These are phyloP conservation scores for Pythium rishiriense DNA, from an alignment of 352 stramenopile genomes.

Conservation along the genomic window DNA sequence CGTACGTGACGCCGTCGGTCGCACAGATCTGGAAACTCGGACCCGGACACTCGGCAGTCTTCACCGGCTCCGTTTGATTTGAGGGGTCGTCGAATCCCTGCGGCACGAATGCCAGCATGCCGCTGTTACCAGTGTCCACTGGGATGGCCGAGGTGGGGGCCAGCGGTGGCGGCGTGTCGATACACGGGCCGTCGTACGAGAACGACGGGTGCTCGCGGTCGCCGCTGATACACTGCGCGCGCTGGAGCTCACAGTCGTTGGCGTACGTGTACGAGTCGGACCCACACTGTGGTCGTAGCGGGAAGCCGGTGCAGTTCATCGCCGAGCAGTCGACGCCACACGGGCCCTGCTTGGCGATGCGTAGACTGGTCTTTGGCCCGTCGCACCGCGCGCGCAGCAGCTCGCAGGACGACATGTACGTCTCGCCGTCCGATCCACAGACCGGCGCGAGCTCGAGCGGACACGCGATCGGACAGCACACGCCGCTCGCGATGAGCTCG, in stretches of 20 bases:
- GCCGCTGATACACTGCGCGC: not conserved
- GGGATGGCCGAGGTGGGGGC: too few species aligned
- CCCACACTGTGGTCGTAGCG: constrained; percentile 16
- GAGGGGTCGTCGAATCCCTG: not conserved
- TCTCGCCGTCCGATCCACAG: constrained; percentile 6
- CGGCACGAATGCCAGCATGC: not conserved
- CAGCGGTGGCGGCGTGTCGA: not conserved
- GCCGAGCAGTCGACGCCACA: not conserved
- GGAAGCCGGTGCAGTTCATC: not conserved
- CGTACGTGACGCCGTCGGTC: constrained; percentile 8
- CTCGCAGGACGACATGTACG: not conserved
- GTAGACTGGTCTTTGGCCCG: not conserved
- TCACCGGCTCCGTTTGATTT: not conserved
- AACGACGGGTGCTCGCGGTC: not conserved
- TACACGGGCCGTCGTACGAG: not conserved
- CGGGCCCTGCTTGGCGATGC: not conserved
- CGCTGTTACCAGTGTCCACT: too few species aligned
- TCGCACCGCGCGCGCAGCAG: constrained; percentile 1
- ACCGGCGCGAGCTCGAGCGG: not conserved
- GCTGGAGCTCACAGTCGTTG: constrained; percentile 15
- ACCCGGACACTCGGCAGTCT: not conserved
- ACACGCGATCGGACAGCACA: constrained; percentile 11
- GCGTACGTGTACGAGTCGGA: constrained; percentile 21
- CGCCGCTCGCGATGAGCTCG: not conserved
- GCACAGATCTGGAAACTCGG: not conserved